Evolutionary conservation across 2,329 filamentous ascomycete species (phyloP).

Genomic region (Huntiella savannae): DNA sequence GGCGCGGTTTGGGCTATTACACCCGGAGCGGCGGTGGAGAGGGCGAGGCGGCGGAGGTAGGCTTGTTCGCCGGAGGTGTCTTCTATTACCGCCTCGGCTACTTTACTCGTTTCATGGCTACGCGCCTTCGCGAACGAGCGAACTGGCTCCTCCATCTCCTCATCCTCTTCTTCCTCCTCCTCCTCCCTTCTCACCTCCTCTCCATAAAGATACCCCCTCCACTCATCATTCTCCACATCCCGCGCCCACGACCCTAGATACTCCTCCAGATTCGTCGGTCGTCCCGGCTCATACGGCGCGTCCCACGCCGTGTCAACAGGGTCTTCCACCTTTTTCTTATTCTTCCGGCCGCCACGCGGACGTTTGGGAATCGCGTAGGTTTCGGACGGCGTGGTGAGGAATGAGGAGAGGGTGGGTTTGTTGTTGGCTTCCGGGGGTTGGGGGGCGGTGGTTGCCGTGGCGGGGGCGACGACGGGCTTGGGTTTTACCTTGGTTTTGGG

Average conservation of each 20-base stretch:
- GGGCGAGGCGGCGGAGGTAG: constrained; percentile 41
- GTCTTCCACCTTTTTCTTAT: constrained; percentile 45
- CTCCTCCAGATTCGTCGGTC: constrained; percentile 69
- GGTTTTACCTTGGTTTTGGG: constrained; percentile 35
- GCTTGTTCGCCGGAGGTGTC: constrained; percentile 47
- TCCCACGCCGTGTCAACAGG: constrained; percentile 62
- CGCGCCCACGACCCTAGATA: constrained; percentile 74
- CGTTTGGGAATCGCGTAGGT: constrained; percentile 32
- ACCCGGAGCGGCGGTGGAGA: constrained; percentile 28
- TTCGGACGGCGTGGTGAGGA: constrained; percentile 26
- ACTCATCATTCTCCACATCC: constrained; percentile 59
- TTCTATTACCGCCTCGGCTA: constrained; percentile 17
- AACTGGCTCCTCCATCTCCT: constrained; percentile 13
- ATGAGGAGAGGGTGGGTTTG: constrained; percentile 62
- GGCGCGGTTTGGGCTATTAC: constrained; percentile 48
- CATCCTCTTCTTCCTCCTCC: constrained; percentile 22
- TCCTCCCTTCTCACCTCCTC: constrained; percentile 23
- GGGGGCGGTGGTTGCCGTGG: constrained; percentile 21
- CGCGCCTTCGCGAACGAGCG: constrained; percentile 15
- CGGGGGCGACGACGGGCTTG: constrained; percentile 15
- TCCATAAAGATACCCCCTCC: constrained; percentile 66
- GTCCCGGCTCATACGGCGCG: constrained; percentile 69
- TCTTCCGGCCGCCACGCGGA: constrained; percentile 59
- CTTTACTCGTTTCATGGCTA: background rate
- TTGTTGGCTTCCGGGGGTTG: constrained; percentile 18